Percentiles rank a stretch among this genome's conserved stretches.
Conservation (phyloP, 2,329 filamentous ascomycete species). For the Drechmeria coniospora region DNA sequence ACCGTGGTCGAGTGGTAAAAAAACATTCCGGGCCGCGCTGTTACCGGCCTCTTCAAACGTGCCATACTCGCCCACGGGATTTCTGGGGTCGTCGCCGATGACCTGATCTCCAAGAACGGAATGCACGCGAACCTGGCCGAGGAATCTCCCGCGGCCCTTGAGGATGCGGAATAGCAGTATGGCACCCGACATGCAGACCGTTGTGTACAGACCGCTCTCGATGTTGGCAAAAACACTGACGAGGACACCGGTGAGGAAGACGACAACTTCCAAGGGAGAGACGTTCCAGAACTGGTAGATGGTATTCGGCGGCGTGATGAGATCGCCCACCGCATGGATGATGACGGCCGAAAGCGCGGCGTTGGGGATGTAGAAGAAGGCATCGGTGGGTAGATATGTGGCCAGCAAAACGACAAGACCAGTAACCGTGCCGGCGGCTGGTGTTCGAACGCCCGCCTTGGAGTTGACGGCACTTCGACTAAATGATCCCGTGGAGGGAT, state of each 20-base stretch:
- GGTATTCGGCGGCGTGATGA: conserved; percentile 81
- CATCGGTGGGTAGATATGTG: conserved; percentile 71
- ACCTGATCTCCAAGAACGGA: conserved; percentile 67
- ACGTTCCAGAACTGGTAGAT: conserved; percentile 94
- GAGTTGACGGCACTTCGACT: conserved; percentile 94
- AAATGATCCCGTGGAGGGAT: conserved; percentile 89
- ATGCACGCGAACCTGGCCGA: conserved; percentile 53
- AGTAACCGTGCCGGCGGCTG: conserved; percentile 79
- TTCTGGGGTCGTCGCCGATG: conserved; percentile 41
- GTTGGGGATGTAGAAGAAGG: conserved; percentile 89
- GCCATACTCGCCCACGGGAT: conserved; percentile 36
- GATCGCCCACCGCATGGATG: conserved; percentile 85
- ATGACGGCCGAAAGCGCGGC: conserved; percentile 75
- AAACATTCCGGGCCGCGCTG: conserved; percentile 55
- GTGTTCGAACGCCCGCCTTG: conserved; percentile 86
- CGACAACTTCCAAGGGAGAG: conserved; percentile 74
- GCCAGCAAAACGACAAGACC: conserved; percentile 74
- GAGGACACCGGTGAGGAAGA: conserved; percentile 87
- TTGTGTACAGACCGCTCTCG: conserved; percentile 84
- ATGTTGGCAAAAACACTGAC: conserved; percentile 81
- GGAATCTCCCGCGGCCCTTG: conserved; percentile 67
- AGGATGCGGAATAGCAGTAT: conserved; percentile 73
- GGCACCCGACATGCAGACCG: conserved; percentile 60
- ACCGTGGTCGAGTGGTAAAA: conserved; percentile 71
- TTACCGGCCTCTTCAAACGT: conserved; percentile 33